A percentile compares a stretch with the other conserved stretches of the same genome.
Evolutionary conservation across 202 grass and related monocot species (phyloP).

Genomic region (Schoenoplectus tabernaemontani): DNA sequence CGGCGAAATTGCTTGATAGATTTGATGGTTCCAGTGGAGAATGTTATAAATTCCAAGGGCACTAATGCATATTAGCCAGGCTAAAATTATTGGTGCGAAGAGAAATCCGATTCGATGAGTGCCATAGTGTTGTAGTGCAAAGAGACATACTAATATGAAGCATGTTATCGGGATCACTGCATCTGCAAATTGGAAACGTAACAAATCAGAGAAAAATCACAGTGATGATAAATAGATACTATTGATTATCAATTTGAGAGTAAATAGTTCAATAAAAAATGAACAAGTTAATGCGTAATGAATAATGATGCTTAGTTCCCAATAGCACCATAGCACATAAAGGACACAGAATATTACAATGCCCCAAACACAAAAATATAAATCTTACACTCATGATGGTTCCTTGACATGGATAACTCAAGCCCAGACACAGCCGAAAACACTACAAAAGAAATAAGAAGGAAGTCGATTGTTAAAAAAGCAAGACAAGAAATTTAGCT

Average conservation of each 20-base stretch:
- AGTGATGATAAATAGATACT: background rate
- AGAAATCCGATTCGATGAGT: slow-evolving; percentile 80
- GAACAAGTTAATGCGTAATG: background rate
- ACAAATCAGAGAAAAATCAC: background rate
- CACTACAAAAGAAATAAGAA: slow-evolving; percentile 34
- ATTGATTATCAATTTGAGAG: background rate
- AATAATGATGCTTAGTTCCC: background rate
- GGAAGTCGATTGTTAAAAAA: slow-evolving; percentile 11
- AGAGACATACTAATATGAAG: slow-evolving; percentile 76
- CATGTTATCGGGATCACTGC: slow-evolving; percentile 96
- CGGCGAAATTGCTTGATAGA: slow-evolving; percentile 87
- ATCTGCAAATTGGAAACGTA: slow-evolving; percentile 42
- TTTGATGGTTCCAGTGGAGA: slow-evolving; percentile 72
- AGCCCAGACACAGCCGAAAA: slow-evolving; percentile 97
- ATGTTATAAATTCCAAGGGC: slow-evolving; percentile 93
- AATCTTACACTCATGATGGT: slow-evolving; percentile 88
- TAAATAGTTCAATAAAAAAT: slow-evolving; percentile 1
- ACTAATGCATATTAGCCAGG: slow-evolving; percentile 89
- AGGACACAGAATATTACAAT: background rate
- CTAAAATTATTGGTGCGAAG: slow-evolving; percentile 87
- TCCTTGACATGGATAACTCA: slow-evolving; percentile 74
- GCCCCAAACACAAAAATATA: background rate
- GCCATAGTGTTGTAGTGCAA: slow-evolving; percentile 91
- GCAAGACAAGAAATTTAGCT: background rate
- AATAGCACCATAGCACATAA: background rate